Evolutionary conservation across 768 basidiomycete species (phyloP), one percentile per base, ranked within the genome.

Genomic region (Suillus ampliporus): DNA sequence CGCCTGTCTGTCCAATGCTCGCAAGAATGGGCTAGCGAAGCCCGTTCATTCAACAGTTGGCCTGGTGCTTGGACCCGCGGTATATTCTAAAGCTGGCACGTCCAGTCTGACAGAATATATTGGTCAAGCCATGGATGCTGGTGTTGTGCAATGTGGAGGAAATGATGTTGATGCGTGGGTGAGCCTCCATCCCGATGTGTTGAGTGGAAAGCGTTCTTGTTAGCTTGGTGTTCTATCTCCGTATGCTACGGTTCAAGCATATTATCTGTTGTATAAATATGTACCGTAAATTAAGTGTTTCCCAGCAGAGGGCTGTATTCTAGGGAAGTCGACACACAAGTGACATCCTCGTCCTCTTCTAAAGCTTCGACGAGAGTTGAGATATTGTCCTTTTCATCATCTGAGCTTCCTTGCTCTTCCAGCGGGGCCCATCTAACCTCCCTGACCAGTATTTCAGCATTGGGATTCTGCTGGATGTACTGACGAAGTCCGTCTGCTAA

Each of bases 391-490:
- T 73, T 68, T 57, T 77, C 74, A 34, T 74, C 67, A 8, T 85
- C 84, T 31, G 80, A 79, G 5, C 75, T 71, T 8, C 76, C 77
- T 14, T 71, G 67, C 17, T 75, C 64, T 61, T 86, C 83, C 2
- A 80, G 65, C 1, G 89, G 82, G n/a, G 79, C 74, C 74, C 89
- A 89, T 6, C 82, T 78, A 17, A 87, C 74, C 70, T 88, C 85
- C 60, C 82, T 83, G 31, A 73, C 72, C 53, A 85, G 68, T 10
- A 87, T 75, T 58, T 82, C 77, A 41, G 76, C 75, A 65, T 67
- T 68, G 40, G 74, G 65, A 4, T 70, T 71, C 35, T 66, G 75
- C 1, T 68, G 64, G 28, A 64, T 64, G 47, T 71, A 70, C 14
- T 67, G 65, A 9, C 48, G 5, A 4, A 84, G 69, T 37, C 73